Conservation (phyloP, 768 basidiomycete genomes). For the Leucosporidium yakuticum region DNA sequence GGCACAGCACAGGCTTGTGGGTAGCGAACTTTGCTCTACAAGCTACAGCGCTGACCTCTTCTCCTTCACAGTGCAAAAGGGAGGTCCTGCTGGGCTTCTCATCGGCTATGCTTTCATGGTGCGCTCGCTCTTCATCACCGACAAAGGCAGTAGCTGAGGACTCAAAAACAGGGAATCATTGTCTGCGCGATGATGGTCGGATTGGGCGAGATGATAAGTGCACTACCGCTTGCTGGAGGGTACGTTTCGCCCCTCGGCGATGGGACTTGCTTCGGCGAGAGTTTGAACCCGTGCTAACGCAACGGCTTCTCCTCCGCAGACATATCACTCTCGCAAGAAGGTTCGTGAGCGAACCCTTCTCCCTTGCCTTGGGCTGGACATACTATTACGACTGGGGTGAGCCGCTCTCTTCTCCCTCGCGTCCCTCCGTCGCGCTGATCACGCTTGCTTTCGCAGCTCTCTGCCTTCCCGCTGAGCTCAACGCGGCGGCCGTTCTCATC, state of each 20-base stretch:
- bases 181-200: conserved; percentile 15
- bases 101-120: too few species aligned
- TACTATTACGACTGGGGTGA: conserved; percentile 11
- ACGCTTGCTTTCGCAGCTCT: neutral
- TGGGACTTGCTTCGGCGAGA: conserved; percentile 18
- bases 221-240: too few species aligned
- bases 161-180: too few species aligned
- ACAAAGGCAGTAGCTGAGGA: too few species aligned
- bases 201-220: conserved; percentile 33
- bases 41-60: too few species aligned
- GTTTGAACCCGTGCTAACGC: conserved; percentile 21
- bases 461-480: conserved; percentile 57
- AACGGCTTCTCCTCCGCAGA: neutral
- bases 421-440: conserved; percentile 47
- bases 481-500: conserved; percentile 69
- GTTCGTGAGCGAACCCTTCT: conserved; percentile 46
- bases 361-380: conserved; percentile 28
- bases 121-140: too few species aligned
- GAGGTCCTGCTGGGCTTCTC: too few species aligned
- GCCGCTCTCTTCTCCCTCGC: neutral
- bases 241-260: neutral
- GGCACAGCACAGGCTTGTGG: too few species aligned
- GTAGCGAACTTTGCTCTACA: too few species aligned
- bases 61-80: too few species aligned
- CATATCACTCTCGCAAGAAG: conserved; percentile 30